Evolutionary conservation across 176 grass and related monocot species (phyloP).

Genomic region (Poa pratensis): DNA sequence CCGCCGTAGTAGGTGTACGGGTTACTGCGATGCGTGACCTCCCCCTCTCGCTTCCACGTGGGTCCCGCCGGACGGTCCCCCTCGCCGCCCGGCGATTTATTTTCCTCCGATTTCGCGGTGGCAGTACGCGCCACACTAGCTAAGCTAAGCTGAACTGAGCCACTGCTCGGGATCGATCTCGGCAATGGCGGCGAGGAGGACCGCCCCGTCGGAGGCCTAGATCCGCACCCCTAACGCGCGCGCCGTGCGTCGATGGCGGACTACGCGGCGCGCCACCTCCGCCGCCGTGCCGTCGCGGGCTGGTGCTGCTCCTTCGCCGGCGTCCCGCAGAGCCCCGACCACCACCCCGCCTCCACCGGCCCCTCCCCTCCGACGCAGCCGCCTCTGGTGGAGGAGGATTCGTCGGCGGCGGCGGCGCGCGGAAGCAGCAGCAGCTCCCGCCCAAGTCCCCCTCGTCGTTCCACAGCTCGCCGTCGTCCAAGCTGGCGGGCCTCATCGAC

Average conservation of each 20-base stretch:
- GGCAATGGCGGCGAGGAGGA: slow-evolving; percentile 18
- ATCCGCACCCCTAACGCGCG: neutral
- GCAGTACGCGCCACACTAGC: neutral
- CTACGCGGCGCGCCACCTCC: slow-evolving; percentile 43
- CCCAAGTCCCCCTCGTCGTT: slow-evolving; percentile 57
- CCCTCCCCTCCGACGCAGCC: neutral
- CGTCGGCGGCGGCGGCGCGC: neutral
- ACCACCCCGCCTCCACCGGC: slow-evolving; percentile 42
- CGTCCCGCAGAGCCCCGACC: slow-evolving; percentile 57
- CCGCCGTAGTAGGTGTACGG: neutral
- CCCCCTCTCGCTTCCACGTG: neutral
- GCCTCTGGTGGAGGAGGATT: neutral
- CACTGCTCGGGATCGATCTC: neutral
- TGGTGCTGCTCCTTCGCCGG: slow-evolving; percentile 82
- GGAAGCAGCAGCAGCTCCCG: slow-evolving; percentile 44
- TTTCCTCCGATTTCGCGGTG: slow-evolving; percentile 10
- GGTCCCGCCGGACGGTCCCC: neutral
- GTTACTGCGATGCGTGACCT: slow-evolving; percentile 23
- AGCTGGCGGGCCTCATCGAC: slow-evolving; percentile 69
- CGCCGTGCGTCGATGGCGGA: slow-evolving; percentile 40
- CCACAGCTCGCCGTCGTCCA: slow-evolving; percentile 73
- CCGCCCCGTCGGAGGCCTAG: slow-evolving; percentile 31
- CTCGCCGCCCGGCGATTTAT: neutral
- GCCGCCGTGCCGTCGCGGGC: slow-evolving; percentile 43
- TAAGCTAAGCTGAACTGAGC: neutral